Evolutionary conservation across 1,139 yeast species (phyloP).

Genomic region (Yarrowia galli): DNA sequence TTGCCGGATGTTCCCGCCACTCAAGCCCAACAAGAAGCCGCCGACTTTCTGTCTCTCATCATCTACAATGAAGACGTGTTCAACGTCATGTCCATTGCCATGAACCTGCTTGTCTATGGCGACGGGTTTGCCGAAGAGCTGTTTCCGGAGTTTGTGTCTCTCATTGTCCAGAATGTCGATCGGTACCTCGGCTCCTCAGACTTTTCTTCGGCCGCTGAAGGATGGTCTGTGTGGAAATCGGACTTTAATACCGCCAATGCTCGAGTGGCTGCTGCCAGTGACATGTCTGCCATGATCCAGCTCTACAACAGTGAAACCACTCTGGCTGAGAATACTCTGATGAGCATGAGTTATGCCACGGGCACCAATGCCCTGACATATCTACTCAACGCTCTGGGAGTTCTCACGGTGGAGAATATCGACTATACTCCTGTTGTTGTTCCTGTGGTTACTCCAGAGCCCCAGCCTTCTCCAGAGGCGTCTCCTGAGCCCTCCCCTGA

Average conservation of each 20-base stretch:
- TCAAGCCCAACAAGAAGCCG: neutral
- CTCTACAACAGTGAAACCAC: conserved; percentile 16
- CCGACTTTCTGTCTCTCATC: neutral
- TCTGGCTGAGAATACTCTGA: neutral
- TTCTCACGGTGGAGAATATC: neutral
- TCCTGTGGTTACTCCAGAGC: too few species aligned
- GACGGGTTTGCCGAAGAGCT: conserved; percentile 7
- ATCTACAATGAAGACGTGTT: neutral
- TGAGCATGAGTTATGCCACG: neutral
- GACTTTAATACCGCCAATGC: conserved; percentile 1
- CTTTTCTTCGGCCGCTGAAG: neutral
- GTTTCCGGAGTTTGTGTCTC: conserved; percentile 14
- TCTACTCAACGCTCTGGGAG: neutral
- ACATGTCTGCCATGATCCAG: neutral
- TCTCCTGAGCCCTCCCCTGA: neutral
- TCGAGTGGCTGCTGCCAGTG: neutral
- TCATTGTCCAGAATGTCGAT: conserved; percentile 4
- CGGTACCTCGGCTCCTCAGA: neutral
- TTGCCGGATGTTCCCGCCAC: neutral
- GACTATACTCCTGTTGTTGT: neutral
- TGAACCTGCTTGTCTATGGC: neutral
- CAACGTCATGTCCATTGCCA: conserved; percentile 12
- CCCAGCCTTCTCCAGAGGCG: neutral
- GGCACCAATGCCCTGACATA: conserved; percentile 9
- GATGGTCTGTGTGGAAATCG: conserved; percentile 8